Evolutionary conservation across 805 yeast species (phyloP).

Genomic region (Schwanniomyces yamadae): DNA sequence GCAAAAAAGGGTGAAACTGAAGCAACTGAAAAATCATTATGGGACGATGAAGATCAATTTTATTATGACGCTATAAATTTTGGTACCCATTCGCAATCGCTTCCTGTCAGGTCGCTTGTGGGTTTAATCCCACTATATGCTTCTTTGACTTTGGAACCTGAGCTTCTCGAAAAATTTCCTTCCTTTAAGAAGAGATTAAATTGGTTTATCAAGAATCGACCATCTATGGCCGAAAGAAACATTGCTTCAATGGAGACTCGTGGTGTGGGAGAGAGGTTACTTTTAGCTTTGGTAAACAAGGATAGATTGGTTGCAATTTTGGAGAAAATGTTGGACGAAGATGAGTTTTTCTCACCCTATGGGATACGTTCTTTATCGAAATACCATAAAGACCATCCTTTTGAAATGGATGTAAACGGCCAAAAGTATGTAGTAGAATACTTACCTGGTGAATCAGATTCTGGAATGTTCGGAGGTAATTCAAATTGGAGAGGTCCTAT

Average conservation of each 20-base stretch:
- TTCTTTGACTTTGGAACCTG: slow-evolving; percentile 83
- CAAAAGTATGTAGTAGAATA: slow-evolving; percentile 67
- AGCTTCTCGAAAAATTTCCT: slow-evolving; percentile 71
- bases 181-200: slow-evolving; percentile 77
- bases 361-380: slow-evolving; percentile 90
- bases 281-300: slow-evolving; percentile 75
- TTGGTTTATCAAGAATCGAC: slow-evolving; percentile 77
- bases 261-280: slow-evolving; percentile 80
- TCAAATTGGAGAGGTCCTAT: slow-evolving; percentile 98
- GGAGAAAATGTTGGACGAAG: slow-evolving; percentile 78
- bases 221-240: slow-evolving; percentile 71
- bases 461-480: slow-evolving; percentile 94
- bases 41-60: slow-evolving; percentile 89
- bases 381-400: slow-evolving; percentile 81
- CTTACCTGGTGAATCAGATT: slow-evolving; percentile 85
- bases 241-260: slow-evolving; percentile 79
- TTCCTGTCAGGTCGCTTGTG: slow-evolving; percentile 86
- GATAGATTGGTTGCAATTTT: slow-evolving; percentile 76
- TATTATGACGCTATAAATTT: slow-evolving; percentile 88
- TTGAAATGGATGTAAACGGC: slow-evolving; percentile 79
- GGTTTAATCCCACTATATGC: slow-evolving; percentile 93
- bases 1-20: slow-evolving; percentile 40
- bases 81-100: slow-evolving; percentile 71
- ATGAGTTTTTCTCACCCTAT: slow-evolving; percentile 77
- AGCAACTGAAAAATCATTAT: slow-evolving; percentile 59